phyloP scores from a whole-genome alignment of 495 filamentous ascomycete genomes.

The Talaromyces proteolyticus region DNA sequence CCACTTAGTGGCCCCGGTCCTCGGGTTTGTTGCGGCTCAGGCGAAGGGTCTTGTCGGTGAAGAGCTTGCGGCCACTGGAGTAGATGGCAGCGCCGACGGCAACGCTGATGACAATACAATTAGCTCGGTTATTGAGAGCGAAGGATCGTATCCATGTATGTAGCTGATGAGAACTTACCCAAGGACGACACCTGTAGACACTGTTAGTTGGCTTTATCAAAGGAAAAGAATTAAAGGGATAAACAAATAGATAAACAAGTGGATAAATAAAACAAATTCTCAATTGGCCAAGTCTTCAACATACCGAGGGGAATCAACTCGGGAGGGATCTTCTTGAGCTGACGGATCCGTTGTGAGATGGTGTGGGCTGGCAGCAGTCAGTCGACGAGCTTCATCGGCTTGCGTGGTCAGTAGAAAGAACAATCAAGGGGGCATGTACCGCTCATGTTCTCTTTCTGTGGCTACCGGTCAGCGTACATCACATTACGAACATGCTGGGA shows the following conservation, averaged over 20 bases:
- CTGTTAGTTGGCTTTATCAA: slow-evolving; percentile 7
- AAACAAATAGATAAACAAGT: no score
- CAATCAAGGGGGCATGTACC: slow-evolving; percentile 67
- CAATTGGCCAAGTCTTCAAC: no score
- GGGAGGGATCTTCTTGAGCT: slow-evolving; percentile 79
- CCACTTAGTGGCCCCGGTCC: slow-evolving; percentile 26
- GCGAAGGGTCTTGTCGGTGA: slow-evolving; percentile 86
- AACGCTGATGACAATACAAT: slow-evolving; percentile 42
- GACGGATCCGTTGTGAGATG: slow-evolving; percentile 89
- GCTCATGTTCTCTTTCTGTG: slow-evolving; percentile 76
- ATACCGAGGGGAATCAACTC: slow-evolving; percentile 94
- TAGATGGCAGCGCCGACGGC: slow-evolving; percentile 70
- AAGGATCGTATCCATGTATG: slow-evolving; percentile 6
- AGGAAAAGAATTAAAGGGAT: no score
- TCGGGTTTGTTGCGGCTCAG: slow-evolving; percentile 51
- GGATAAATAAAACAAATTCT: no score
- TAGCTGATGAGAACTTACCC: slow-evolving; percentile 40
- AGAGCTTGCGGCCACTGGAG: slow-evolving; percentile 74
- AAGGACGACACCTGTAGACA: slow-evolving; percentile 70
- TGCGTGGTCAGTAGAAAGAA: slow-evolving; percentile 1
- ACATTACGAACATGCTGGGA: background rate
- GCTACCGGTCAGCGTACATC: slow-evolving; percentile 22
- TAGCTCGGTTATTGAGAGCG: slow-evolving; percentile 9
- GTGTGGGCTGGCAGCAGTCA: slow-evolving; percentile 72
- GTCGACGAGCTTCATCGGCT: slow-evolving; percentile 10